Percentiles rank a stretch among this genome's conserved stretches.
phyloP scores from a whole-genome alignment of 2,329 filamentous ascomycete species.

The Aspergillus felis region DNA sequence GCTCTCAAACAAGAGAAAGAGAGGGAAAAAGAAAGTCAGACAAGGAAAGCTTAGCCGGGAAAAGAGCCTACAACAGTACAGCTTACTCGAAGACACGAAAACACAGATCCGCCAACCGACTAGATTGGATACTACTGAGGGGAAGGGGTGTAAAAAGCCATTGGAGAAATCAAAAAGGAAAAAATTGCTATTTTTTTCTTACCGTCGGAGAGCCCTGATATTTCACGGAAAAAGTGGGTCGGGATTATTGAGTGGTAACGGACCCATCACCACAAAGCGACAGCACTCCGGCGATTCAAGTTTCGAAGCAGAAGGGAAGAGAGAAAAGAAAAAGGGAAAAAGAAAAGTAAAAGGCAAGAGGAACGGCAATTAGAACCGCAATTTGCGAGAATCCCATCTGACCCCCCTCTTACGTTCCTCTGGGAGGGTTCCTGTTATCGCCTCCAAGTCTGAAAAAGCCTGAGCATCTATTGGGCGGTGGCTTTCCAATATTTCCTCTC shows the following conservation, averaged over 20 bases:
- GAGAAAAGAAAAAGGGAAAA: constrained; percentile 1
- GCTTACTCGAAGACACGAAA: background rate
- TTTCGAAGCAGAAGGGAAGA: constrained; percentile 2
- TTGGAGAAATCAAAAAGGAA: constrained; percentile 6
- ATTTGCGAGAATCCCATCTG: constrained; percentile 8
- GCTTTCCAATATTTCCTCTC: constrained; percentile 4
- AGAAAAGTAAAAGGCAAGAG: background rate
- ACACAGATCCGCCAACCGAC: constrained; percentile 1
- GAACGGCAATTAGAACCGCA: constrained; percentile 14
- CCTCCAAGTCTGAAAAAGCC: background rate
- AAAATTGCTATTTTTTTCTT: constrained; percentile 1
- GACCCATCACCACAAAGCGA: constrained; percentile 23
- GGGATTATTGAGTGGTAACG: constrained; percentile 4
- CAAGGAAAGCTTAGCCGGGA: constrained; percentile 23
- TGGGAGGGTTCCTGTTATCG: background rate
- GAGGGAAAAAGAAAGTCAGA: constrained; percentile 9
- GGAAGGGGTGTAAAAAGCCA: constrained; percentile 13
- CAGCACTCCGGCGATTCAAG: constrained; percentile 14
- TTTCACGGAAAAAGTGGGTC: constrained; percentile 17
- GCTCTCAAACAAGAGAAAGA: constrained; percentile 5
- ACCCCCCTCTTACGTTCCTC: background rate
- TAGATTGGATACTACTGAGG: constrained; percentile 10
- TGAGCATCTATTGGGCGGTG: background rate
- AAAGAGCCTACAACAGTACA: background rate
- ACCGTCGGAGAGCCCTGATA: constrained; percentile 9